These are phyloP conservation scores for Spergularia bocconei DNA, from an alignment of 148 eudicot species.

Conservation along the genomic window DNA sequence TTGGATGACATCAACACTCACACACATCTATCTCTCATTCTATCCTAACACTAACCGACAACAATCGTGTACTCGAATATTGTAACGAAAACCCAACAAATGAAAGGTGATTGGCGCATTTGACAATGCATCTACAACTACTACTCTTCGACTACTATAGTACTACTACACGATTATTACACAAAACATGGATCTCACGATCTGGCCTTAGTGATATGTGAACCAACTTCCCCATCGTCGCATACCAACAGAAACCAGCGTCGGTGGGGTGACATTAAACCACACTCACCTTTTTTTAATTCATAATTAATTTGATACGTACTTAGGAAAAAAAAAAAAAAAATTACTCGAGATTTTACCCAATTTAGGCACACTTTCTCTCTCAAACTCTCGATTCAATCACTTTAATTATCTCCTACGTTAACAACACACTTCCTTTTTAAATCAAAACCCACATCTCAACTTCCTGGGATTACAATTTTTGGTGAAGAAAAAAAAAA, in stretches of 20 bases:
- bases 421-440: neutral
- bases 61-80: too few relatives aligned
- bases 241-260: slow-evolving; percentile 8
- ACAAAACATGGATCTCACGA: slow-evolving; percentile 16
- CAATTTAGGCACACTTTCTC: slow-evolving; percentile 10
- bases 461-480: neutral
- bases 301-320: too few relatives aligned
- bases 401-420: slow-evolving; percentile 20
- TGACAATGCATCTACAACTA: neutral
- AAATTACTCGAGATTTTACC: neutral
- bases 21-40: too few relatives aligned
- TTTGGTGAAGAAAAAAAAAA: neutral
- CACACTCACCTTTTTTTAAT: neutral
- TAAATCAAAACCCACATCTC: neutral
- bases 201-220: slow-evolving; percentile 20
- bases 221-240: neutral
- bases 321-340: too few relatives aligned
- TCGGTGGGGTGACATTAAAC: slow-evolving; percentile 22
- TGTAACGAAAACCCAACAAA: too few relatives aligned
- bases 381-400: neutral
- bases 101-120: too few relatives aligned
- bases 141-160: neutral
- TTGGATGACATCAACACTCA: too few relatives aligned
- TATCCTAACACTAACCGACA: too few relatives aligned
- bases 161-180: too few relatives aligned